A percentile compares a stretch with the other conserved stretches of the same genome.
These are phyloP conservation scores for Verbascum thapsus DNA, from an alignment of 257 asterid species.

Conservation along the genomic window DNA sequence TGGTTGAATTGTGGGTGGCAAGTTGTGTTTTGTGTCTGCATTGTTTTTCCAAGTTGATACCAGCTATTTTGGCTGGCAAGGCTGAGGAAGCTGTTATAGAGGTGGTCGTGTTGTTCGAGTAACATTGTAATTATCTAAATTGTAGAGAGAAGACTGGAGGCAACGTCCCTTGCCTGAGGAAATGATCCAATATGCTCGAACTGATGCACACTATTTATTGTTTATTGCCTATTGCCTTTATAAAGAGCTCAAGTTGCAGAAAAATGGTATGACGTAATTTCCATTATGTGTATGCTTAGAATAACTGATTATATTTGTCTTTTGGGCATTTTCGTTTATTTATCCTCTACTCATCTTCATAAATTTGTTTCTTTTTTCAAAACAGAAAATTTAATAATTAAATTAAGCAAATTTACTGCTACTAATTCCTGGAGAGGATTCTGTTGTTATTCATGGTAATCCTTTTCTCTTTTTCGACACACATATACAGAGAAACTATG, in stretches of 20 bases:
- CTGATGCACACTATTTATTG: slow-evolving; percentile 83
- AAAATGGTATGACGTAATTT: slow-evolving; percentile 51
- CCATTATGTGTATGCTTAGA: slow-evolving; percentile 8
- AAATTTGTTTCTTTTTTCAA: slow-evolving; percentile 2
- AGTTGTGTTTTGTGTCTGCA: neutral
- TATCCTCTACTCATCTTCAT: slow-evolving; percentile 14
- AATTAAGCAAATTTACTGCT: slow-evolving; percentile 11
- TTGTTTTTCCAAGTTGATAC: neutral
- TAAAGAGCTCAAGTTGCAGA: slow-evolving; percentile 66
- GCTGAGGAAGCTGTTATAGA: slow-evolving; percentile 11
- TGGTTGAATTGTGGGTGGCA: neutral
- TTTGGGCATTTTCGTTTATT: slow-evolving; percentile 12
- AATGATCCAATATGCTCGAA: slow-evolving; percentile 86
- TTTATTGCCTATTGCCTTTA: slow-evolving; percentile 63
- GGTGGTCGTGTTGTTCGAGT: slow-evolving; percentile 12
- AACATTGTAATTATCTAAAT: slow-evolving; percentile 29
- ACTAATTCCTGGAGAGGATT: slow-evolving; percentile 6
- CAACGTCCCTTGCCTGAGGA: slow-evolving; percentile 87
- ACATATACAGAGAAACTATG: neutral
- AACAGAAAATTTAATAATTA: neutral
- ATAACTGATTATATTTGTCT: neutral
- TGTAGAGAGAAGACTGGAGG: slow-evolving; percentile 98
- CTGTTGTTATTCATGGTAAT: neutral
- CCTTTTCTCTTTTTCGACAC: neutral
- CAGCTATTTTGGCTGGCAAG: slow-evolving; percentile 22